These are phyloP conservation scores for Apiospora arundinis DNA, from an alignment of 2,329 filamentous ascomycete species.

Conservation along the genomic window DNA sequence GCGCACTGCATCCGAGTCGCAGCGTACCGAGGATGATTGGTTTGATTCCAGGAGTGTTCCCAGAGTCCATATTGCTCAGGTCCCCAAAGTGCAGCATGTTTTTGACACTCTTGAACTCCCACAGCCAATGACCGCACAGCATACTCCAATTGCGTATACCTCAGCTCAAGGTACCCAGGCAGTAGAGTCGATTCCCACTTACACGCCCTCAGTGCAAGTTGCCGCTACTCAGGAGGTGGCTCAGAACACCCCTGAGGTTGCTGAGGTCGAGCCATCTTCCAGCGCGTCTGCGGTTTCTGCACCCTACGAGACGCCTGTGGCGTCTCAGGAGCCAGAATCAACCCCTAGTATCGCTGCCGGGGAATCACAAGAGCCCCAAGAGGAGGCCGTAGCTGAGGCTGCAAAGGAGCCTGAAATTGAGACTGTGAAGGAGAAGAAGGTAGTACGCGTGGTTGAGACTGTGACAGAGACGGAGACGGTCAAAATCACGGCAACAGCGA, in stretches of 20 bases:
- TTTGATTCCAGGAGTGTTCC: constrained; percentile 34
- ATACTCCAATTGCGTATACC: background rate
- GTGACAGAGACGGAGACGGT: constrained; percentile 42
- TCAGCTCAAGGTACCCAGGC: background rate
- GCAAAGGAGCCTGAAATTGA: constrained; percentile 23
- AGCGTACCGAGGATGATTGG: constrained; percentile 39
- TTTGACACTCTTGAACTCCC: background rate
- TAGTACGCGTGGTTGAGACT: constrained; percentile 44
- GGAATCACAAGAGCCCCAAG: background rate
- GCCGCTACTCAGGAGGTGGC: background rate
- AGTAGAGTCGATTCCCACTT: background rate
- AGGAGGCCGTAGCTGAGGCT: background rate
- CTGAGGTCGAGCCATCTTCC: constrained; percentile 32
- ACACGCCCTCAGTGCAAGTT: background rate
- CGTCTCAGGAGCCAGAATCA: background rate
- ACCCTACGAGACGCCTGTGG: constrained; percentile 24
- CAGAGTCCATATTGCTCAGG: background rate
- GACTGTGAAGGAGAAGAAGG: constrained; percentile 37
- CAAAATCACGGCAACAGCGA: constrained; percentile 27
- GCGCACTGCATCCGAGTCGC: constrained; percentile 38
- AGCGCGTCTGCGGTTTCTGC: constrained; percentile 27
- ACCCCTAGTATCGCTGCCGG: background rate
- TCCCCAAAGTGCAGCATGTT: background rate
- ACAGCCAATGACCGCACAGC: background rate
- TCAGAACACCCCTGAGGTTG: background rate